Conservation (phyloP, 495 filamentous ascomycete species). For the Parmelia sp. region DNA sequence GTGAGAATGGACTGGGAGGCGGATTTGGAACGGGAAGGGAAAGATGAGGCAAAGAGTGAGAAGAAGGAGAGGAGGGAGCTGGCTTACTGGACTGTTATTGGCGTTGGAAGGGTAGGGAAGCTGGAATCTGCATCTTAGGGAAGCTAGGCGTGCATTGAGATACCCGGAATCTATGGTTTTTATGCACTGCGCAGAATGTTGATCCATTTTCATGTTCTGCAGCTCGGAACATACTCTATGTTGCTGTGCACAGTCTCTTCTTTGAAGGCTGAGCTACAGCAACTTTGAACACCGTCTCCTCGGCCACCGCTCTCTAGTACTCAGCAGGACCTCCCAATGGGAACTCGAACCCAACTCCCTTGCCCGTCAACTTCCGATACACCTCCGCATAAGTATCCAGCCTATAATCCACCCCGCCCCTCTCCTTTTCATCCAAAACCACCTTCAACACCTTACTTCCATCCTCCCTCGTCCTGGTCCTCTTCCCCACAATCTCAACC, state of each 20-base stretch:
- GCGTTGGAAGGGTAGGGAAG: slow-evolving; percentile 66
- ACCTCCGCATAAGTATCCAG: slow-evolving; percentile 99
- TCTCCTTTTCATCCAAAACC: slow-evolving; percentile 98
- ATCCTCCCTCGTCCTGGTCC: slow-evolving; percentile 92
- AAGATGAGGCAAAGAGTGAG: slow-evolving; percentile 38
- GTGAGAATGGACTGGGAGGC: slow-evolving; percentile 89
- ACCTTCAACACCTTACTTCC: slow-evolving; percentile 96
- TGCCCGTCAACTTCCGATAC: slow-evolving; percentile 91
- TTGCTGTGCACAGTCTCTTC: neutral
- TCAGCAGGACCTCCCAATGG: slow-evolving; percentile 71
- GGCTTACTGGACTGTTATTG: slow-evolving; percentile 92
- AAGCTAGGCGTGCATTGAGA: neutral
- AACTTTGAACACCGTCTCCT: neutral
- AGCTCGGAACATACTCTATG: neutral
- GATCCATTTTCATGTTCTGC: neutral
- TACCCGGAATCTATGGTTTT: neutral
- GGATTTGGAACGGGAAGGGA: slow-evolving; percentile 59
- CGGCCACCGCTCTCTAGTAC: slow-evolving; percentile 52
- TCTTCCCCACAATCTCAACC: slow-evolving; percentile 99
- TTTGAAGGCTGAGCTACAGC: neutral
- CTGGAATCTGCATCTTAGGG: slow-evolving; percentile 17
- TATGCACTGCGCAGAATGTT: neutral
- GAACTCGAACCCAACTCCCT: slow-evolving; percentile 94
- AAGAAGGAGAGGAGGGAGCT: slow-evolving; percentile 64
- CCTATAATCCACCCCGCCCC: slow-evolving; percentile 94